Evolutionary conservation across 805 yeast species (phyloP), one percentile per base, ranked within the genome.

Genomic region (Saccharomycopsis amapae): DNA sequence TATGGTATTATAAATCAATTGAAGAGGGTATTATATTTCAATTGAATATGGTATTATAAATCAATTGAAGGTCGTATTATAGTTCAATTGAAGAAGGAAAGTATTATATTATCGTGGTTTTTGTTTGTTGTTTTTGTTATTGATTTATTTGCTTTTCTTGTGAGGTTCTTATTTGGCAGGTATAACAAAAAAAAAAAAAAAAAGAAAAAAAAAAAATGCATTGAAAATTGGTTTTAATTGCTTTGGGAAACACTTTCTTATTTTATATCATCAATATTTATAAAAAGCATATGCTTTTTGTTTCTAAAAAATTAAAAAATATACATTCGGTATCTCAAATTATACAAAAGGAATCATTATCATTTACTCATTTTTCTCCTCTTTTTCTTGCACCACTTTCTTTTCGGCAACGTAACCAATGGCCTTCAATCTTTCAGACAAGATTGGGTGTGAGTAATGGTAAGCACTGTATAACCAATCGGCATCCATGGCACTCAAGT

Each of bases 401-500:
- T 49, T 44, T 40, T 53, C 45, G 23, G 53, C 39, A 37, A 35
- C 28, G 51, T 53, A 54, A 13, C 78, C 81, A 50, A 93, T 71
- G 5, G 95, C 95, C 38, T 68, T 61, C 56, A 93, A 72, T 69
- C 99, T 81, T 69, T 93, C 97, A 15, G 90, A 78, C 56, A 90
- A 66, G 46, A 86, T 85, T 41, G 99, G 99, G 58, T 93, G 98
- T 41, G 90, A 81, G 64, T 85, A 81, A 60, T 81, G 87, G 65
- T 86, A 90, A 37, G 93, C 80, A 18, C 95, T 83, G 65, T 81
- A 93, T 54, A 88, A 72, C 76, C 89, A 77, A 61, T 93, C 97
- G 23, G 93, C 94, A 59, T 83, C 87, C 69, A 87, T 74, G n/a
- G 88, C 75, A 47, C 86, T 72, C 60, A 93, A 74, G 64, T 93